Percentiles rank a stretch among this genome's conserved stretches.
Conservation (phyloP, 2,329 filamentous ascomycete genomes). For the Penicillium sp. region DNA sequence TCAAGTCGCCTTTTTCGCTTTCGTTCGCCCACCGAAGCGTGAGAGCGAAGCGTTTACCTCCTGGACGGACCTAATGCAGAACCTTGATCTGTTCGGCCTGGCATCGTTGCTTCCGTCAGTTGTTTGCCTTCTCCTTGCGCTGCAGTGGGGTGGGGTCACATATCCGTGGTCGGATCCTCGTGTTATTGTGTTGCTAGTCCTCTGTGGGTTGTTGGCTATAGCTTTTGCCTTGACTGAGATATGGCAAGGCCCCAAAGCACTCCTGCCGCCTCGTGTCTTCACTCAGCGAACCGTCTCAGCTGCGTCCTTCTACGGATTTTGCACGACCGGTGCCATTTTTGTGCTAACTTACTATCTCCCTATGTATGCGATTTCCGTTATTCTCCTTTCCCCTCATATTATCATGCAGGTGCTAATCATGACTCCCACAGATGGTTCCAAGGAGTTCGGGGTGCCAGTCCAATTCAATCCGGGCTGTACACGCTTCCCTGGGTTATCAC, state of each 20-base stretch:
- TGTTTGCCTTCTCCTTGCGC: too few relatives aligned
- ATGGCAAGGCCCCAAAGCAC: not conserved
- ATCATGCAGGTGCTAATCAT: too few relatives aligned
- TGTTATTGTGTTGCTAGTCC: not conserved
- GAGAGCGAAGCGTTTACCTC: too few relatives aligned
- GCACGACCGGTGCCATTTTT: not conserved
- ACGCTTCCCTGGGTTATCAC: not conserved
- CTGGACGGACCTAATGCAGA: too few relatives aligned
- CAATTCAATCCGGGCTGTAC: constrained; percentile 42
- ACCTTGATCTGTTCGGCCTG: too few relatives aligned
- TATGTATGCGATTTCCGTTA: constrained; percentile 18
- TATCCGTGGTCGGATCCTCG: too few relatives aligned
- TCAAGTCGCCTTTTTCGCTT: too few relatives aligned
- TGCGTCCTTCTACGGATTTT: not conserved
- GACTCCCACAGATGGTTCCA: constrained; percentile 41
- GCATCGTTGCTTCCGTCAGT: too few relatives aligned
- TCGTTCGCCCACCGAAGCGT: too few relatives aligned
- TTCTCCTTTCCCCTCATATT: too few relatives aligned
- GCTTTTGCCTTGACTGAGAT: not conserved
- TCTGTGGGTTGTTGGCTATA: not conserved
- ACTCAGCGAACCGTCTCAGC: not conserved
- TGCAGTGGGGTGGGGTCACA: too few relatives aligned
- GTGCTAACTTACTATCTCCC: constrained; percentile 40
- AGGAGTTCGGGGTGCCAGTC: constrained; percentile 43
- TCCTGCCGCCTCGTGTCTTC: not conserved